Conservation (phyloP, 352 stramenopile species). For the Globisporangium emineosum region DNA sequence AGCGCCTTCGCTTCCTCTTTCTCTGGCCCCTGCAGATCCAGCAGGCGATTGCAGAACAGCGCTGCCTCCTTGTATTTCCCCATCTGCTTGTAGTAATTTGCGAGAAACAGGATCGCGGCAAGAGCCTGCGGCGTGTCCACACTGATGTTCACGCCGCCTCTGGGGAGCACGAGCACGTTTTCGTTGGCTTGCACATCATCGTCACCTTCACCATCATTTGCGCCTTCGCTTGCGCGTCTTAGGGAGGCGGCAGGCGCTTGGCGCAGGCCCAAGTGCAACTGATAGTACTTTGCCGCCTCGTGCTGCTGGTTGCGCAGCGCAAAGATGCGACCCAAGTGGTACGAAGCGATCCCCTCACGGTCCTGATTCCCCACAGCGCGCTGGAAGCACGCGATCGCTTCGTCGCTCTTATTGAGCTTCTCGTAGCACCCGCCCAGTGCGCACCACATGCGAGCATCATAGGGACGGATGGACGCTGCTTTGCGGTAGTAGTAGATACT, state of each 20-base stretch:
- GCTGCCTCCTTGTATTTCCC: conserved; percentile 45
- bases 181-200: conserved; percentile 8
- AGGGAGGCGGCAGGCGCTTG: conserved; percentile 20
- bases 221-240: neutral
- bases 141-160: conserved; percentile 33
- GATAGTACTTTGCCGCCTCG: conserved; percentile 72
- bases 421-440: conserved; percentile 89
- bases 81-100: conserved; percentile 82
- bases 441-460: conserved; percentile 98
- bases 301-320: conserved; percentile 42
- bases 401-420: conserved; percentile 63
- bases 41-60: conserved; percentile 72
- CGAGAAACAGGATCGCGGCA: conserved; percentile 68
- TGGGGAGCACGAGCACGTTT: conserved; percentile 14
- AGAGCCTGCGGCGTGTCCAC: conserved; percentile 66
- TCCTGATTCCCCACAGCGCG: conserved; percentile 76
- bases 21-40: conserved; percentile 76
- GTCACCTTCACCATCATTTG: neutral
- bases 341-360: conserved; percentile 70
- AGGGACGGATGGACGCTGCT: conserved; percentile 92
- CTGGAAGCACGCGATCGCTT: conserved; percentile 75
- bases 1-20: conserved; percentile 83
- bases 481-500: conserved; percentile 99
- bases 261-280: conserved; percentile 55
- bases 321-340: conserved; percentile 62